Evolutionary conservation across 768 basidiomycete genomes (phyloP), one percentile per base, ranked within the genome.

Genomic region (Punctularia strigosozonata): DNA sequence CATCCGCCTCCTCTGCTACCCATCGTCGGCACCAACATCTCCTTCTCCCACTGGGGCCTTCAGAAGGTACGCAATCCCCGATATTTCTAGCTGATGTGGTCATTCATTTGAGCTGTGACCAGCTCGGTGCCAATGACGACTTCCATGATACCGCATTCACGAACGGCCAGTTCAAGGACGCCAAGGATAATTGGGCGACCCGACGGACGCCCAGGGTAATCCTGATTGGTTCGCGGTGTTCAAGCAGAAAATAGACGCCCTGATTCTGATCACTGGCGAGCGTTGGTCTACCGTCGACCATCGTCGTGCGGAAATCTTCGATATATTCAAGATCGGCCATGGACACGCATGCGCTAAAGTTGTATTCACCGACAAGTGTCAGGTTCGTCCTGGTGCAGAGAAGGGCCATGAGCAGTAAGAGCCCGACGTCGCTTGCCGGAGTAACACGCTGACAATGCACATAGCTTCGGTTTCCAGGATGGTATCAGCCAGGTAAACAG

Each of bases 11-110:
- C 48, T 8, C 51, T 64, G 18, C 47, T 70, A 40, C 61, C 57
- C 18, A 49, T 70, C 40, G 54, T 53, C 10, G 68, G 67, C 7
- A 59, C 73, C 31, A 77, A 75, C 55, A 62, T 75, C 32, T 59
- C 71, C 10, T 73, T 77, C 52, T 71, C 73, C 6, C 66, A 69
- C 20, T 50, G 51, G 13, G 75, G 71, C 13, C 62, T 75, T 26
- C 46, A 31, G 2, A 55, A 59, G 53, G 68, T 69, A 48, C 5
- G 42, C 22, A 36, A 18, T 2, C 31, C 20, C 20, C 4, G 5
- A 6, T 5, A 24, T 15, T 25, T 1, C 32, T n/a, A 3, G 17
- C 21, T 23, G 30, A 17, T 26, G 15, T 8, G 30, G 2, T 6
- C 25, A 13, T 13, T 40, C 10, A 26, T 38, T 20, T 43, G 6